Base-by-base conservation (phyloP, 2,329 filamentous ascomycete genomes). In the Epicoccum nigrum region DNA sequence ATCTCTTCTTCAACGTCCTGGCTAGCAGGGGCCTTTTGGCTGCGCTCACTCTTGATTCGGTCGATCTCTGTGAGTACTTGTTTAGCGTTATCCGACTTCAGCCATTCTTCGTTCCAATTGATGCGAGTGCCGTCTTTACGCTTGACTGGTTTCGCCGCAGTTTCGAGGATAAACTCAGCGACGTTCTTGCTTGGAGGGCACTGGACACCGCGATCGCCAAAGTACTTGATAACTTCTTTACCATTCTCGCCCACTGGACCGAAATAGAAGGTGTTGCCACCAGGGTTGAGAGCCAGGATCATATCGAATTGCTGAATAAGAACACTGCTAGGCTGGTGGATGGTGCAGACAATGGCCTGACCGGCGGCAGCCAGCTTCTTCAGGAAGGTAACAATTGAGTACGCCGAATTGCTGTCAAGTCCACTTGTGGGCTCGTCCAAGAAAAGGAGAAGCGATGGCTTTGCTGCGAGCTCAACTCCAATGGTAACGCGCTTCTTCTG, bases 41-140 rank as follows among this genome's bases (percentile, higher is more conserved):
- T 79, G 45, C 86, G 82, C 37, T 83, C 80, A 1, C 77, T 68
- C 57, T 85, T 83, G 45, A 92, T 83, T 1, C 78, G 76, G 32
- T 86, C 77, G 48, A 92, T 91, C 61, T 92, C 87, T 9, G 82
- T 73, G 5, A 86, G 71, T 15, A 90, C 75, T 1, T 74, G 69
- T 27, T 78, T 75, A 53, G 84, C 83, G 63, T 91, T 80, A 9
- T 83, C 74, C 0, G 86, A 90, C 35, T 81, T 81, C 20, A 77
- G 75, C 89, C 89, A 92, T 65, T 90, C 86, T 28, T 89, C 82
- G 64, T 88, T 87, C 89, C 89, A 92, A 65, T 91, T 81, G 34
- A 89, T 74, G 25, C 73, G 75, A 45, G 76, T 82, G 31, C 84
- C 84, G 39, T 86, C 78, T 17, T 70, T 62, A 23, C 78, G 75